Conservation (phyloP, 2,329 filamentous ascomycete genomes). For the Exophiala sp. region DNA sequence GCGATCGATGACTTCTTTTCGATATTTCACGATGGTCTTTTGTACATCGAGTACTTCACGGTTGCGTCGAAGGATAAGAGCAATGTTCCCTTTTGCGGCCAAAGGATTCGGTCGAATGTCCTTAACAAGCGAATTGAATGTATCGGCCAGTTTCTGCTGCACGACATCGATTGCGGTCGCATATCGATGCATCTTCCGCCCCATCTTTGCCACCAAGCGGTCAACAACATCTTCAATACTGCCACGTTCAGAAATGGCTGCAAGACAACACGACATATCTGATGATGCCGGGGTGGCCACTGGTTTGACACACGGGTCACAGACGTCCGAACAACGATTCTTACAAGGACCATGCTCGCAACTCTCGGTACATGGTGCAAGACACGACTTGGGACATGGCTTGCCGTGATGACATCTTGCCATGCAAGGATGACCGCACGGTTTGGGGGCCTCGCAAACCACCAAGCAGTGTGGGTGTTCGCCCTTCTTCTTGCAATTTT, state of each 20-base stretch:
- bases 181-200: conserved; percentile 21
- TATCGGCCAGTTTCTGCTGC: conserved; percentile 19
- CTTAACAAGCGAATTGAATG: conserved; percentile 20
- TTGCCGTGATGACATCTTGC: conserved; percentile 21
- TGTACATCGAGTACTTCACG: conserved; percentile 25
- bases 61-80: conserved; percentile 24
- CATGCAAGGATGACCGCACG: conserved; percentile 24
- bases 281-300: conserved; percentile 1
- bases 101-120: conserved; percentile 29
- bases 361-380: conserved; percentile 19
- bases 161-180: conserved; percentile 18
- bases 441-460: conserved; percentile 8
- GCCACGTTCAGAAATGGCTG: conserved; percentile 17
- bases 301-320: conserved; percentile 24
- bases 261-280: conserved; percentile 23
- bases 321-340: conserved; percentile 22
- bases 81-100: conserved; percentile 25
- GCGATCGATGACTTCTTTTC: conserved; percentile 22
- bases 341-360: conserved; percentile 26
- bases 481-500: conserved; percentile 3
- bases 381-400: conserved; percentile 23
- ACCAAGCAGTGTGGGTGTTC: conserved; percentile 12
- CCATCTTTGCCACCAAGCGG: conserved; percentile 26
- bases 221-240: conserved; percentile 22
- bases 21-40: conserved; percentile 19